Base-by-base conservation (phyloP, 257 asterid genomes). In the Haberlea rhodopensis region DNA sequence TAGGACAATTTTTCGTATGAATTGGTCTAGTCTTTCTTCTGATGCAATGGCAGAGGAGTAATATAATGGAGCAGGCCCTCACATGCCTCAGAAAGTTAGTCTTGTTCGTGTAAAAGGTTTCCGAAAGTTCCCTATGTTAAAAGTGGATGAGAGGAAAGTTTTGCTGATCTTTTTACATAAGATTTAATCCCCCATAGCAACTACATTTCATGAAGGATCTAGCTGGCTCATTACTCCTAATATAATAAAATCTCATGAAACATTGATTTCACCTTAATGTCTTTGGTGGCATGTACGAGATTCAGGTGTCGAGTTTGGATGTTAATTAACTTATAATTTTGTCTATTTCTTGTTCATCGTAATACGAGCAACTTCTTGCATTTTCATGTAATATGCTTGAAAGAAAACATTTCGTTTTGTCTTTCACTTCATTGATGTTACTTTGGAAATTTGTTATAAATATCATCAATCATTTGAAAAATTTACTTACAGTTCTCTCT, bases 401-500 rank as follows among this genome's bases (percentile, higher is more conserved):
- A n/a, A n/a, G n/a, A n/a, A 32, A 5, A 7, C 21, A 32, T 0
- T 60, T 34, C 13, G 5, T 8, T 22, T 1, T 40, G 4, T 48
- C 31, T 67, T 49, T 26, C 40, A 25, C n/a, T n/a, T 8, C 27
- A 0, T 26, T 32, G 23, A 18, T 34, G 28, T 60, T 57, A 27
- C n/a, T 29, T 29, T 69, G 29, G 8, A 66, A 53, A 8, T 32
- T 62, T 66, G 49, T 60, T 65, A 55, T 62, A 59, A 54, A 61
- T 65, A 56, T 18, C 7, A 63, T 67, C 67, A 48, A 28, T 40
- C 43, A 37, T 62, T 48, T 56, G 61, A 16, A 49, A 52, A 65
- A 59, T 77, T 31, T n/a, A 56, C 71, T 66, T 34, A 65, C 53
- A 34, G 23, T 27, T 71, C 59, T 69, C 64, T 68, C 67, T 74